Conservation (phyloP, 139 green algal genomes). For the Auxenochlorella protothecoides region DNA sequence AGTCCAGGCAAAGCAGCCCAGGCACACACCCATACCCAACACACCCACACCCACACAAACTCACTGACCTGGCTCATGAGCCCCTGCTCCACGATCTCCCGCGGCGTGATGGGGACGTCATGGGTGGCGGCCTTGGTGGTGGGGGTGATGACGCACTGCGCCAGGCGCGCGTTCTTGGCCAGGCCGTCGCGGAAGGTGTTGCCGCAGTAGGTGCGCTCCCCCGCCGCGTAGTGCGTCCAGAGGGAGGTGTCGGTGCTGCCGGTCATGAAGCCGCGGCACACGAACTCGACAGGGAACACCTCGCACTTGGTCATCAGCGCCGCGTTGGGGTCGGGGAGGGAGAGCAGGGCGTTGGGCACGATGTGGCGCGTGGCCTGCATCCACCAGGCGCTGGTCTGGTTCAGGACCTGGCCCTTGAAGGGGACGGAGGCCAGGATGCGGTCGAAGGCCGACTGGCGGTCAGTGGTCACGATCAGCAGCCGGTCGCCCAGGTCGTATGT, state of each 20-base stretch:
- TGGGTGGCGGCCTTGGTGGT: conserved; percentile 90
- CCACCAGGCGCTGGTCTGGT: conserved; percentile 94
- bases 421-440: conserved; percentile 80
- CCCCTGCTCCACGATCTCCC: conserved; percentile 58
- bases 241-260: conserved; percentile 92
- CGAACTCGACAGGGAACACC: conserved; percentile 97
- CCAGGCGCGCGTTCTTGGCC: conserved; percentile 78
- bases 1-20: too few species aligned
- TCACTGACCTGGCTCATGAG: conserved; percentile 57
- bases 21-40: too few species aligned
- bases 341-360: conserved; percentile 61
- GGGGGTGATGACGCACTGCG: conserved; percentile 84
- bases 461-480: conserved; percentile 90
- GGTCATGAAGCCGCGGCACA: conserved; percentile 92
- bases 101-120: conserved; percentile 78
- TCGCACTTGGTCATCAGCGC: conserved; percentile 84
- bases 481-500: conserved; percentile 84
- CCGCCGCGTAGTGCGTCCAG: conserved; percentile 93
- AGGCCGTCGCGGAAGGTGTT: conserved; percentile 91
- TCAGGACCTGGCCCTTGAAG: conserved; percentile 94
- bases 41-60: too few species aligned
- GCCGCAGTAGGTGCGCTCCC: conserved; percentile 86
- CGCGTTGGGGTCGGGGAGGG: conserved; percentile 84
- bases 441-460: conserved; percentile 95
- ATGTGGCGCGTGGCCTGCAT: conserved; percentile 84